Percentiles rank a stretch among this genome's conserved stretches.
Conservation (phyloP, 192 early-diverging fungal species). For the Paraglomus brasilianum region DNA sequence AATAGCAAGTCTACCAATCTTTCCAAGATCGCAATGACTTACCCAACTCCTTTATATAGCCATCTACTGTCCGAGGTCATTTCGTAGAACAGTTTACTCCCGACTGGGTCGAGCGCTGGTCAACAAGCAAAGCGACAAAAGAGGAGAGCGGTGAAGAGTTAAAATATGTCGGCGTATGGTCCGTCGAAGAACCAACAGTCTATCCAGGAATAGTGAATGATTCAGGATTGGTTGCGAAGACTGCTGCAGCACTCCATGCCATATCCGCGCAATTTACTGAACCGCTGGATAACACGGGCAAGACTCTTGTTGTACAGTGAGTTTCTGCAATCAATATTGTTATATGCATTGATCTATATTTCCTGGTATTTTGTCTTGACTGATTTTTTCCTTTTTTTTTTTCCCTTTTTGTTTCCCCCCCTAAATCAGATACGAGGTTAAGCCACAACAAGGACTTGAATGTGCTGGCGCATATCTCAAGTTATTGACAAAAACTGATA, state of each 20-base stretch:
- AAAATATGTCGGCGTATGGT: constrained; percentile 74
- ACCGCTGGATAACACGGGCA: constrained; percentile 71
- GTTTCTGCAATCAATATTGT: constrained; percentile 8
- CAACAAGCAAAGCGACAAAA: constrained; percentile 66
- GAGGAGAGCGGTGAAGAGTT: constrained; percentile 70
- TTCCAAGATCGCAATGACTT: neutral
- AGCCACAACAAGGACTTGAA: constrained; percentile 79
- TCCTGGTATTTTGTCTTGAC: neutral
- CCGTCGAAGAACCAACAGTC: constrained; percentile 66
- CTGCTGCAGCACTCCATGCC: constrained; percentile 81
- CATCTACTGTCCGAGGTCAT: constrained; percentile 56
- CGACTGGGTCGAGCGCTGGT: constrained; percentile 64
- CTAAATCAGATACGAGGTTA: constrained; percentile 71
- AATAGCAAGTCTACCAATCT: neutral
- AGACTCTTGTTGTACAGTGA: constrained; percentile 79
- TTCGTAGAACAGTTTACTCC: constrained; percentile 75
- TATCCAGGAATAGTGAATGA: constrained; percentile 65
- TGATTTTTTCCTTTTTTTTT: neutral
- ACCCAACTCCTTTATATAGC: constrained; percentile 42
- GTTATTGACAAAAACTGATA: constrained; percentile 67
- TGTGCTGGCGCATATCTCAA: constrained; percentile 96
- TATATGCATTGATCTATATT: neutral
- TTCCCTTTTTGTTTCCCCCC: neutral
- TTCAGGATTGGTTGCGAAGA: constrained; percentile 76
- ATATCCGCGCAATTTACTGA: constrained; percentile 72